Percentiles rank a stretch among this genome's conserved stretches.
Conservation (phyloP, 352 stramenopile genomes). For the Phytophthora aleatoria region DNA sequence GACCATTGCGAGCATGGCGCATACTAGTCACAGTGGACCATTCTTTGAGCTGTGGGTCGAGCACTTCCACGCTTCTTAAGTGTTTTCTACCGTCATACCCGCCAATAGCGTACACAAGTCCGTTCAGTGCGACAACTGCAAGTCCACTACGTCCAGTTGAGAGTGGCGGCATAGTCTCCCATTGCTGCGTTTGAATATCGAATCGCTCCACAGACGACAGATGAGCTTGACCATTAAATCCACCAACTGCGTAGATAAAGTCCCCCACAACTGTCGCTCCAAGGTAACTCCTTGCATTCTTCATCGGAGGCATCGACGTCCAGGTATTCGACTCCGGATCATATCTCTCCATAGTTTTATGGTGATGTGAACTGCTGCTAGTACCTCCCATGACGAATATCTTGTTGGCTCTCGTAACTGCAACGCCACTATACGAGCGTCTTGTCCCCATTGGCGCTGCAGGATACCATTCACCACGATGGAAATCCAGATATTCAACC, state of each 20-base stretch:
- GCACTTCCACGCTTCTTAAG: slow-evolving; percentile 70
- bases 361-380: slow-evolving; percentile 58
- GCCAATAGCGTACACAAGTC: slow-evolving; percentile 64
- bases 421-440: slow-evolving; percentile 69
- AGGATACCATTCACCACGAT: slow-evolving; percentile 58
- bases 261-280: slow-evolving; percentile 48
- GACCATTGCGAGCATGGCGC: slow-evolving; percentile 66
- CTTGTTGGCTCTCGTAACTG: slow-evolving; percentile 47
- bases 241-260: slow-evolving; percentile 69
- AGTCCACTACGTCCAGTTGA: slow-evolving; percentile 62
- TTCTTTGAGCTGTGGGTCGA: slow-evolving; percentile 49
- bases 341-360: slow-evolving; percentile 59
- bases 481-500: slow-evolving; percentile 74
- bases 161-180: slow-evolving; percentile 60
- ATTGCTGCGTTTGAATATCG: slow-evolving; percentile 44
- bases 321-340: slow-evolving; percentile 62
- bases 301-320: slow-evolving; percentile 58
- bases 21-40: slow-evolving; percentile 57
- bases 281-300: slow-evolving; percentile 64
- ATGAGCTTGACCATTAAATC: slow-evolving; percentile 75
- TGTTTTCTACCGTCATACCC: slow-evolving; percentile 73
- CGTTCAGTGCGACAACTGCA: slow-evolving; percentile 51
- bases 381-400: slow-evolving; percentile 72
- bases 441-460: slow-evolving; percentile 55
- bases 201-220: slow-evolving; percentile 63